Percentiles rank a stretch among this genome's conserved stretches.
Conservation (phyloP, 768 basidiomycete species). For the Mycena olivaceomarginata region DNA sequence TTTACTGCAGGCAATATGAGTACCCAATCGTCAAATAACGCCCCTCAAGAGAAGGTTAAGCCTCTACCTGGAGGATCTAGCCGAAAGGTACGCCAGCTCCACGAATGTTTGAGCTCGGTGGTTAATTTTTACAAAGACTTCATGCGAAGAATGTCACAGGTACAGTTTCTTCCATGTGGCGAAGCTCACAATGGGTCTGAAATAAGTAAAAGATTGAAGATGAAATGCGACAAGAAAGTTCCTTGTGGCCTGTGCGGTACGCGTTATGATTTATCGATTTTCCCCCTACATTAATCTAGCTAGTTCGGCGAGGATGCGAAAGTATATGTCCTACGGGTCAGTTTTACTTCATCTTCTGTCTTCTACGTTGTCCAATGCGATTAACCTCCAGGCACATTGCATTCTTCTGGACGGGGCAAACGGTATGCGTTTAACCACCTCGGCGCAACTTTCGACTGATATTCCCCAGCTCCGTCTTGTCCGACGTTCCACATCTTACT, state of each 20-base stretch:
- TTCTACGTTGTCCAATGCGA: not conserved
- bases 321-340: conserved; percentile 54
- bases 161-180: not conserved
- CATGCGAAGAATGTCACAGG: conserved; percentile 44
- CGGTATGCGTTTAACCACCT: conserved; percentile 18
- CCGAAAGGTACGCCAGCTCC: conserved; percentile 17
- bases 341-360: not conserved
- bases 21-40: not conserved
- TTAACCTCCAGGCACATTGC: conserved; percentile 56
- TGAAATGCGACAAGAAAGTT: conserved; percentile 63
- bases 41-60: not conserved
- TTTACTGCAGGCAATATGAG: not conserved
- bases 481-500: conserved; percentile 62
- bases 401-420: conserved; percentile 56
- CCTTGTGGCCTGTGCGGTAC: conserved; percentile 39
- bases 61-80: not conserved
- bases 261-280: not conserved
- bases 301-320: conserved; percentile 54
- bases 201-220: conserved; percentile 53
- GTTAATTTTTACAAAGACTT: conserved; percentile 25
- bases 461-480: conserved; percentile 56
- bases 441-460: not conserved
- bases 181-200: not conserved
- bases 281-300: not conserved
- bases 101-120: not conserved